Conservation (phyloP, 1,284 basidiomycete species). For the Pseudozyma hubeiensis region DNA sequence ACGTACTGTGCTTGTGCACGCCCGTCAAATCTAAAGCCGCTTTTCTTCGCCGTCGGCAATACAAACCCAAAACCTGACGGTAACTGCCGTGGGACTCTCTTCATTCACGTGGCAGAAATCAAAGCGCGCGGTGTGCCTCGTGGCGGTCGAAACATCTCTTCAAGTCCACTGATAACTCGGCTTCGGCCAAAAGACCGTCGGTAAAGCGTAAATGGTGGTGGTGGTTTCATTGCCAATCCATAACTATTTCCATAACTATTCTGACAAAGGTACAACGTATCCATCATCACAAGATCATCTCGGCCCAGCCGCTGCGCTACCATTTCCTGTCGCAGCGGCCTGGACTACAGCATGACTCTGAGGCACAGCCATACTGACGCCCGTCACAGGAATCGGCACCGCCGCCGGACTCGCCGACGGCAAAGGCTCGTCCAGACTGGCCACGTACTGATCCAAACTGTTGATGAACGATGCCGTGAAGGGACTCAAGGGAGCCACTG, state of each 20-base stretch:
- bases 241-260: not conserved
- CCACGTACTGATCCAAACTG: conserved; percentile 47
- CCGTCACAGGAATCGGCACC: conserved; percentile 16
- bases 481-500: conserved; percentile 38
- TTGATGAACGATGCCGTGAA: conserved; percentile 48
- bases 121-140: too few relatives aligned
- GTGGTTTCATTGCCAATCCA: not conserved
- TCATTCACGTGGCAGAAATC: too few relatives aligned
- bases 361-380: conserved; percentile 17
- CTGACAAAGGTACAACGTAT: not conserved
- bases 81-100: not conserved
- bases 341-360: conserved; percentile 29
- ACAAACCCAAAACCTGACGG: not conserved
- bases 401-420: conserved; percentile 18
- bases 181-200: too few relatives aligned
- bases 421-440: conserved; percentile 43
- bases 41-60: conserved; percentile 2
- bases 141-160: too few relatives aligned
- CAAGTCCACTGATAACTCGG: too few relatives aligned
- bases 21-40: conserved; percentile 2
- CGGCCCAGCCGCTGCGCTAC: not conserved
- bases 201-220: too few relatives aligned
- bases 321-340: conserved; percentile 6
- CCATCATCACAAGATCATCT: not conserved
- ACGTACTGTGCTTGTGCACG: not conserved